A percentile compares a stretch with the other conserved stretches of the same genome.
Evolutionary conservation across 306 rosid species (phyloP).

Genomic region (Ochetophila trinervis): DNA sequence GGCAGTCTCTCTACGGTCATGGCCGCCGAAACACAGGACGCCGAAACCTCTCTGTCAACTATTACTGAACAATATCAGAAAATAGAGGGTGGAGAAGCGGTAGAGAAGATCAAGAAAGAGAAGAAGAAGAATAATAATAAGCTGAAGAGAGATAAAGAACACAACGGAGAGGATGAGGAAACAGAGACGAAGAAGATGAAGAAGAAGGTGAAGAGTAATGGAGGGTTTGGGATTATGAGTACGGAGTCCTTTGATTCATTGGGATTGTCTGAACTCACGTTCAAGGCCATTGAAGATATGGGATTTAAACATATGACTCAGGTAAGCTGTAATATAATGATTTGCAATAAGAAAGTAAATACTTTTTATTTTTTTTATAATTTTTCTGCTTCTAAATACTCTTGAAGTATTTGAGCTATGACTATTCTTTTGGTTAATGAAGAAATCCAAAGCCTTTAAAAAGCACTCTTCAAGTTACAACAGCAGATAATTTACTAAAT

Average conservation of each 20-base stretch:
- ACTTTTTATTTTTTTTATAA: too few species aligned
- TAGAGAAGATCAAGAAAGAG: constrained; percentile 18
- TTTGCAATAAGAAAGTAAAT: too few species aligned
- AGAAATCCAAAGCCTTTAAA: too few species aligned
- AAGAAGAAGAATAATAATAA: constrained; percentile 7
- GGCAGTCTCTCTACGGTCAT: constrained; percentile 11
- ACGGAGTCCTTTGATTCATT: constrained; percentile 46
- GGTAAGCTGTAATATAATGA: too few species aligned
- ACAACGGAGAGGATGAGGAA: constrained; percentile 1
- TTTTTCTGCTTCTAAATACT: too few species aligned
- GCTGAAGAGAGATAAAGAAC: constrained; percentile 14
- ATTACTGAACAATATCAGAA: constrained; percentile 9
- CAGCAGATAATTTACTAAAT: too few species aligned
- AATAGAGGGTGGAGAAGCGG: constrained; percentile 17
- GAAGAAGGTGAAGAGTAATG: constrained; percentile 22
- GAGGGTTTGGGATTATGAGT: constrained; percentile 65
- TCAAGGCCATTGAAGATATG: constrained; percentile 53
- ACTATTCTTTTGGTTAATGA: too few species aligned
- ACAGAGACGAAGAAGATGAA: background rate
- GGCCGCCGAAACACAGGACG: constrained; percentile 31
- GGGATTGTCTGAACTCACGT: constrained; percentile 59
- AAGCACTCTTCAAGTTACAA: too few species aligned
- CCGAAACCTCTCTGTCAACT: constrained; percentile 7
- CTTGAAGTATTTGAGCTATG: too few species aligned
- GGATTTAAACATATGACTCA: constrained; percentile 65